Base-by-base conservation (phyloP, 140 eudicot genomes). In the Stevia rebaudiana region DNA sequence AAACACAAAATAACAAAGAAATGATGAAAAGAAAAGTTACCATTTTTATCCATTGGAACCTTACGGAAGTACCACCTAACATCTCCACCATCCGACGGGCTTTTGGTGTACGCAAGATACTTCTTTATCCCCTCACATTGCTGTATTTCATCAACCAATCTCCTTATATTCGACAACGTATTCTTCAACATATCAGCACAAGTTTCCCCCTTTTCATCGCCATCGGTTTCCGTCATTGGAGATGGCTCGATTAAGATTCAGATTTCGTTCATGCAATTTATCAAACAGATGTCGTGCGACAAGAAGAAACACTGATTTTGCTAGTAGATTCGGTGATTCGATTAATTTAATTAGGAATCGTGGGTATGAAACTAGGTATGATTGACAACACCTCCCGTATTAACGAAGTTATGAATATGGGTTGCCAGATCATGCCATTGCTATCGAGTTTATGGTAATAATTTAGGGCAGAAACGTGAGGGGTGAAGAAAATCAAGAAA, bases 81-180 rank as follows among this genome's bases (percentile, higher is more conserved):
- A 82, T 92, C 98, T 12, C 98, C 94, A 8, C 96, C 96, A 70
- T 92, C 98, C 17, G 89, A 92, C 1, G 96, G 84, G 80, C 98
- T 92, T 46, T 67, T 61, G 5, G 98, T 92, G n/a, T 80, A 85
- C 0, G 98, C 95, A 74, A 85, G 95, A 72, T 92, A 92, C 83
- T 92, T 92, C 55, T 88, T 86, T 69, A 95, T 72, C 30, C 98
- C 98, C 68, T 88, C 94, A 62, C 68, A 92, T 74, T 85, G 96
- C 53, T 83, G 86, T 62, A 92, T 92, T 75, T 92, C 98, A 85
- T 83, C 77, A 15, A 73, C 96, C 83, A 92, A 67, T 47, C 90
- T 83, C 63, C 84, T 70, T 52, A 92, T 92, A 72, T 92, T 92
- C 44, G 98, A 88, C 10, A 86, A 79, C 3, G 98, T 88, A 43